These are phyloP conservation scores for Colletotrichum sojae DNA, from an alignment of 2,329 filamentous ascomycete species.

Conservation along the genomic window DNA sequence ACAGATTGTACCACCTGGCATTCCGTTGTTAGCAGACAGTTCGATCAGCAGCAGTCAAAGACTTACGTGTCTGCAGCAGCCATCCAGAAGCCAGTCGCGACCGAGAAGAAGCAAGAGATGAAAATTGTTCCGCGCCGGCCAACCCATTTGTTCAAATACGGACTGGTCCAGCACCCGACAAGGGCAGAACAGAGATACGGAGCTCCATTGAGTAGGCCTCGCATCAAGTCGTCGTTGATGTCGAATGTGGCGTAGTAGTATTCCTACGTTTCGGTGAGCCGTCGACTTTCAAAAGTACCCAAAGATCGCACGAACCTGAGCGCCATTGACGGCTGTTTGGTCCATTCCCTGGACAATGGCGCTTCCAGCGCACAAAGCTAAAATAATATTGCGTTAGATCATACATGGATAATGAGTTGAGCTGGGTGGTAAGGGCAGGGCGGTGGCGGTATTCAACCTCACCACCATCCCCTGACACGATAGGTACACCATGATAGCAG, in stretches of 20 bases:
- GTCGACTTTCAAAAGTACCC: conserved; percentile 44
- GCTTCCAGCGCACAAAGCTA: conserved; percentile 7
- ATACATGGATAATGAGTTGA: neutral
- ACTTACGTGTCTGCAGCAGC: conserved; percentile 65
- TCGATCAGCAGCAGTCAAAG: neutral
- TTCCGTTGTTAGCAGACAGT: conserved; percentile 55
- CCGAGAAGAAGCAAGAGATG: conserved; percentile 70
- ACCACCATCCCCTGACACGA: conserved; percentile 20
- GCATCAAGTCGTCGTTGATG: conserved; percentile 58
- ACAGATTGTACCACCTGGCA: conserved; percentile 51
- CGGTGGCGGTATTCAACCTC: no score
- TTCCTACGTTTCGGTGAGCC: conserved; percentile 50
- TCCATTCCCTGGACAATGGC: conserved; percentile 72
- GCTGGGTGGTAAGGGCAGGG: no score
- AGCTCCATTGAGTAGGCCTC: conserved; percentile 69
- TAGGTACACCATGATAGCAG: conserved; percentile 29
- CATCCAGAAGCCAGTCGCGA: conserved; percentile 68
- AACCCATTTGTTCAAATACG: conserved; percentile 69
- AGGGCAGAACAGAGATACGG: conserved; percentile 67
- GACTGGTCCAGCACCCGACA: conserved; percentile 53
- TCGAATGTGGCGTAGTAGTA: conserved; percentile 51
- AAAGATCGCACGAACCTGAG: conserved; percentile 59
- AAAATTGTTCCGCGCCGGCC: conserved; percentile 77
- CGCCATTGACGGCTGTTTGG: conserved; percentile 75
- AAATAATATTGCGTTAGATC: neutral